Evolutionary conservation across 805 yeast species (phyloP).

Genomic region (Blastobotrys peoriensis): DNA sequence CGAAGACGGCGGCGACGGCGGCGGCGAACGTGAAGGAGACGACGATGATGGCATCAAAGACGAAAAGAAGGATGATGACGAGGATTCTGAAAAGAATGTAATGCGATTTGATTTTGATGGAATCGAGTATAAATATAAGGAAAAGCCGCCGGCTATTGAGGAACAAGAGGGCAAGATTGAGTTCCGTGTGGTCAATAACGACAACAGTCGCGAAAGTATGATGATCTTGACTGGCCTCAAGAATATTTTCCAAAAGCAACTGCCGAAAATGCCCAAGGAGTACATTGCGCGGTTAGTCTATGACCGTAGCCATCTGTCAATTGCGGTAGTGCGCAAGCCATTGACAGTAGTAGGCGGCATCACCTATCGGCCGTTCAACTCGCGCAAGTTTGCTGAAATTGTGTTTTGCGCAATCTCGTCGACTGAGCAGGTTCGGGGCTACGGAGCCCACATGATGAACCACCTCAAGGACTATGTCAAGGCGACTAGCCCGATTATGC

Average conservation of each 20-base stretch:
- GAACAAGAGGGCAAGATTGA: slow-evolving; percentile 91
- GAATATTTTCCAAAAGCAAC: slow-evolving; percentile 92
- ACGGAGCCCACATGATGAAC: slow-evolving; percentile 98
- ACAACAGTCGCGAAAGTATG: slow-evolving; percentile 77
- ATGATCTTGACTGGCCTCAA: slow-evolving; percentile 92
- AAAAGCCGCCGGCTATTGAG: slow-evolving; percentile 89
- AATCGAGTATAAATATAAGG: slow-evolving; percentile 72
- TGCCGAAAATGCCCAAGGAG: slow-evolving; percentile 98
- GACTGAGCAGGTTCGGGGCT: slow-evolving; percentile 96
- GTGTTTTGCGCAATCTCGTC: slow-evolving; percentile 97
- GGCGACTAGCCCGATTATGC: slow-evolving; percentile 75
- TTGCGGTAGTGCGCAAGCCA: slow-evolving; percentile 93
- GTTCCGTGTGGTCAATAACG: slow-evolving; percentile 94
- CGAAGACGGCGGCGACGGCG: slow-evolving; percentile 13
- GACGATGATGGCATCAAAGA: slow-evolving; percentile 27
- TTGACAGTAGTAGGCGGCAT: slow-evolving; percentile 97
- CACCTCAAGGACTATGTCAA: slow-evolving; percentile 93
- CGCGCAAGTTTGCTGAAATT: slow-evolving; percentile 90
- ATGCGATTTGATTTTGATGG: slow-evolving; percentile 68
- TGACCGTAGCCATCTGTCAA: slow-evolving; percentile 88
- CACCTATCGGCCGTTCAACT: slow-evolving; percentile 89
- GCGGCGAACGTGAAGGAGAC: slow-evolving; percentile 11
- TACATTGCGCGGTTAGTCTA: slow-evolving; percentile 91
- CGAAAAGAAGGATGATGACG: slow-evolving; percentile 24
- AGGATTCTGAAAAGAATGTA: slow-evolving; percentile 31